Evolutionary conservation across 2,329 filamentous ascomycete genomes (phyloP).

Genomic region (Penicillium sp.): DNA sequence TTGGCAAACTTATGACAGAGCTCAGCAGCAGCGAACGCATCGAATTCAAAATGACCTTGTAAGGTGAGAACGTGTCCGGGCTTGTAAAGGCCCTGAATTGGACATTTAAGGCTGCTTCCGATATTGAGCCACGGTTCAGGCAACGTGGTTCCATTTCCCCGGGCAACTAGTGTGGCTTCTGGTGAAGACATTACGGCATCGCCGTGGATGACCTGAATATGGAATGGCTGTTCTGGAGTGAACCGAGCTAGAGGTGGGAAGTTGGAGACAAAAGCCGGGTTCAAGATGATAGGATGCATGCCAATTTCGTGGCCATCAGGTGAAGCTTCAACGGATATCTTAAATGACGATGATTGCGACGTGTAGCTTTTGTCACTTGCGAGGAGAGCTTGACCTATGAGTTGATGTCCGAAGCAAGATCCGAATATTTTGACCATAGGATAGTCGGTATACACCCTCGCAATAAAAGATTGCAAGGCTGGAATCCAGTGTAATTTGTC

Average conservation of each 20-base stretch:
- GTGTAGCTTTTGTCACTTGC: constrained; percentile 7
- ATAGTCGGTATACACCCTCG: constrained; percentile 18
- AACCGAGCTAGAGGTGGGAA: constrained; percentile 1
- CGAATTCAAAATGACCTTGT: constrained; percentile 30
- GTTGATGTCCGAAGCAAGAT: constrained; percentile 30
- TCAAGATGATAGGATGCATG: constrained; percentile 20
- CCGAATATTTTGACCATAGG: constrained; percentile 27
- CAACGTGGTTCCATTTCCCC: background rate
- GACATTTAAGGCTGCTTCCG: constrained; percentile 19
- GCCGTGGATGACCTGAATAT: constrained; percentile 32
- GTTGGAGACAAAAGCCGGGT: constrained; percentile 12
- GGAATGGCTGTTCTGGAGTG: constrained; percentile 8
- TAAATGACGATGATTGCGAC: background rate
- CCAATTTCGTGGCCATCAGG: constrained; percentile 29
- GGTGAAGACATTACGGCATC: constrained; percentile 24
- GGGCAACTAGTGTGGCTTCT: background rate
- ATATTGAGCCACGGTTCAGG: constrained; percentile 23
- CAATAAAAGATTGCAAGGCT: constrained; percentile 16
- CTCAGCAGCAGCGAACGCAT: constrained; percentile 22
- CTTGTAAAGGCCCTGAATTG: constrained; percentile 24
- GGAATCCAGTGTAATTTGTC: constrained; percentile 21
- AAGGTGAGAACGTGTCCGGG: constrained; percentile 24
- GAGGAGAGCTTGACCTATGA: constrained; percentile 25
- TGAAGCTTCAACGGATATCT: constrained; percentile 20
- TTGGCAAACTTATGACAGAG: constrained; percentile 21